Evolutionary conservation across 352 stramenopile species (phyloP).

Genomic region (Aphanomyces euteiches): DNA sequence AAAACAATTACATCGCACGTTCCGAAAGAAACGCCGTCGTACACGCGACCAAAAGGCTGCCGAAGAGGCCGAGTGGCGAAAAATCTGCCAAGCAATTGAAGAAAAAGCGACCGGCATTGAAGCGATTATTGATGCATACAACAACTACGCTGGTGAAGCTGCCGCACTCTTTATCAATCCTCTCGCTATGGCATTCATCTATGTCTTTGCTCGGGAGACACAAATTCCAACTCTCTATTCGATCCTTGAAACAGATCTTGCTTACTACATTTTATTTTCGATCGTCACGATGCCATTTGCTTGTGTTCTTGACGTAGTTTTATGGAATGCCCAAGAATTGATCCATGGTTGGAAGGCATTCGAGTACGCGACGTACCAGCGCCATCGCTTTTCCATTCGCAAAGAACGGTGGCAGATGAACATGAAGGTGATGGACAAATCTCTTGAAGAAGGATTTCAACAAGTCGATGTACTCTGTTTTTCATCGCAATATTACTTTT

Average conservation of each 20-base stretch:
- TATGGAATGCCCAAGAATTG: conserved; percentile 95
- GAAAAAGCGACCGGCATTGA: conserved; percentile 91
- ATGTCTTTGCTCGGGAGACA: conserved; percentile 86
- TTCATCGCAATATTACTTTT: conserved; percentile 91
- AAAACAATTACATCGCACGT: conserved; percentile 75
- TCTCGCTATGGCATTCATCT: conserved; percentile 85
- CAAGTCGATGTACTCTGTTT: conserved; percentile 95
- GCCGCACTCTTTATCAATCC: conserved; percentile 83
- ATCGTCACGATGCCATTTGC: conserved; percentile 95
- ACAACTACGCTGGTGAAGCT: conserved; percentile 89
- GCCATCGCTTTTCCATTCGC: conserved; percentile 92
- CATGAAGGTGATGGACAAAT: conserved; percentile 85
- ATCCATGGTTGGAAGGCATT: conserved; percentile 96
- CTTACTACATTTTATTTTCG: conserved; percentile 94
- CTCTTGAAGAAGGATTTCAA: conserved; percentile 89
- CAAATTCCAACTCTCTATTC: conserved; percentile 90
- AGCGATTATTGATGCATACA: conserved; percentile 87
- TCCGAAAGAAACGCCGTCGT: conserved; percentile 65
- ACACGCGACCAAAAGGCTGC: conserved; percentile 90
- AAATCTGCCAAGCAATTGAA: conserved; percentile 94
- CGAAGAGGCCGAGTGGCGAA: conserved; percentile 89
- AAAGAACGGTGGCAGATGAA: conserved; percentile 92
- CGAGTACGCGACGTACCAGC: conserved; percentile 96
- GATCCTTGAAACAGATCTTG: conserved; percentile 90
- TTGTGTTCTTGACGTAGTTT: conserved; percentile 90